Base-by-base conservation (phyloP, 2,329 filamentous ascomycete genomes). In the Cladosporium velox region DNA sequence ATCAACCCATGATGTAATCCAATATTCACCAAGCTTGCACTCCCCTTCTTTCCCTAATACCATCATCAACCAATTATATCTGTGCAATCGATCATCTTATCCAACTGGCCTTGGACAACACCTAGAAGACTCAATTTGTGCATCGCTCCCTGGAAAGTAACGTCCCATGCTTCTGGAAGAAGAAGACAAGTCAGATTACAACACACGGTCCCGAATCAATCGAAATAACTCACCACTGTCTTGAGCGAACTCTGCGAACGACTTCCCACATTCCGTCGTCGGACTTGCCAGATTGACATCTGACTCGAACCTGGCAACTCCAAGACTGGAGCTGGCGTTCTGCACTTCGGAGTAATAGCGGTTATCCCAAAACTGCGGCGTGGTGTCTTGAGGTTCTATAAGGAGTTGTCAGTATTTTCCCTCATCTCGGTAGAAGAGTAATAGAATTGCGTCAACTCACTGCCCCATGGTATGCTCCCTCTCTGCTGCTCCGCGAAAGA, bases 401-500 rank as follows among this genome's bases (percentile, higher is more conserved):
- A 26, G 44, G n/a, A 26, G 4, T 18, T 14, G 44, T 49, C n/a
- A 49, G n/a, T 7, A 8, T 49, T 8, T 49, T 18, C 8, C n/a
- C 11, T 11, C 44, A 14, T 21, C 44, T 49, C 44, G 24, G 44
- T 2, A 18, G n/a, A 10, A 24, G 2, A 12, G 12, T 15, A 38
- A 15, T 12, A 24, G 2, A 49, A 24, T 49, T 12, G 4, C 6
- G 44, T 21, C 34, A 35, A 41, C 60, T 63, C 8, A 63, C 60
- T 72, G 59, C 77, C 79, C 14, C 76, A 73, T 3, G 69, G 69
- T 26, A 73, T 69, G 24, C 44, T 49, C 1, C 71, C 71, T 54
- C 70, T 69, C 18, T 47, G 32, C 57, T 66, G 59, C 34, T 72
- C 60, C 18, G 78, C 74, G 64, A 77, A 78, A 69, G 86, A 84